Percentiles rank a stretch among this genome's conserved stretches.
Conservation (phyloP, 345 rosid genomes). For the Eucalyptus pauciflora region DNA sequence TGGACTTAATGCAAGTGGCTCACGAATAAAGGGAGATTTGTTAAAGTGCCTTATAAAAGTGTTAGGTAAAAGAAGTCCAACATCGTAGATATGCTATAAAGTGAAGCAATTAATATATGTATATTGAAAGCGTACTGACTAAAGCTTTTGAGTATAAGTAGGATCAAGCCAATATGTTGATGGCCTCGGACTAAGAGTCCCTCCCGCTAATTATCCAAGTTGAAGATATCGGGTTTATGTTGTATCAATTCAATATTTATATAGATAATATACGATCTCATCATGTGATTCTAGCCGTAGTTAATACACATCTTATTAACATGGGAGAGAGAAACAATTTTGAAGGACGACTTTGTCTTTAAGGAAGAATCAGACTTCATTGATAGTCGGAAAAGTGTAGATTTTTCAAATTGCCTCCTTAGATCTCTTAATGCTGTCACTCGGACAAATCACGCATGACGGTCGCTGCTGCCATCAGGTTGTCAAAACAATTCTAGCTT, state of each 20-base stretch:
- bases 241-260: background rate
- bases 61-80: background rate
- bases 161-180: background rate
- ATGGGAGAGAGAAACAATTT: no score
- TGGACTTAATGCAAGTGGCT: background rate
- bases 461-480: no score
- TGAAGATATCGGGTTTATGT: background rate
- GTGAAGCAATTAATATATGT: background rate
- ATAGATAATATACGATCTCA: background rate
- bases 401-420: no score
- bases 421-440: no score
- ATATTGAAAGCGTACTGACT: background rate
- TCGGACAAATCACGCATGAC: no score
- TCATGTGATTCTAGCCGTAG: rapidly evolving
- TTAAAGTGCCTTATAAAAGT: background rate
- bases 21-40: background rate
- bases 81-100: background rate
- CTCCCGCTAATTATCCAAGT: rapidly evolving
- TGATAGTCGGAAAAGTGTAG: no score
- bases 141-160: background rate
- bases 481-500: no score
- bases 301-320: no score
- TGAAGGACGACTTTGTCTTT: no score
- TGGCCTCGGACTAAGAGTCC: background rate
- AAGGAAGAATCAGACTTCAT: no score